Evolutionary conservation across 225 moss, liverwort and hornwort genomes (phyloP), one percentile per base, ranked within the genome.

Genomic region (Anthoceros angustus): DNA sequence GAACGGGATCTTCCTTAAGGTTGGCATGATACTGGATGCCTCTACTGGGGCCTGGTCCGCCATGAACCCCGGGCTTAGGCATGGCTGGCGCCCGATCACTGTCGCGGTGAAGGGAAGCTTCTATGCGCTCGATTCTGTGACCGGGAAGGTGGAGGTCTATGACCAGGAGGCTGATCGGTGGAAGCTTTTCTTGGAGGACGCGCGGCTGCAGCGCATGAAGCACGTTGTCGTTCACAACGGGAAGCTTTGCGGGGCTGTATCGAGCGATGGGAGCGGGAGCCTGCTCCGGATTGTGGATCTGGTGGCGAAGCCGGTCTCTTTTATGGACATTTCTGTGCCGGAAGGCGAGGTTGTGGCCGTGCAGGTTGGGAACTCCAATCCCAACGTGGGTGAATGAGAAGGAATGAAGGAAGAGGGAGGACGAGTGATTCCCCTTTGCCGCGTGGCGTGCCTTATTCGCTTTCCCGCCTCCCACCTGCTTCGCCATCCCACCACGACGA

Each of bases 261-360:
- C 32, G 39, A n/a, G n/a, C 6, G 18, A 26, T 11, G 38, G 16
- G 8, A 38, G 20, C 26, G 66, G 25, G 41, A 40, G 50, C n/a
- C 8, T 72, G 60, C 60, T 72, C 38, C 71, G 71, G 16, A 16
- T 72, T 25, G 50, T 72, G 25, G 66, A 72, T 72, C 25, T 66
- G 7, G 20, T 61, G 7, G 23, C 65, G 15, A 5, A 60, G 10
- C 66, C 71, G 15, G 20, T n/a, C 4, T 23, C 39, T 2, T 38
- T 72, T 21, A 10, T 40, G 21, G 65, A 72, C 23, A 20, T 72
- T 6, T 20, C 16, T n/a, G 66, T 66, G 25, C 71, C 71, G 5
- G 42, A 20, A 25, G 71, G 71, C 14, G 48, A 72, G 55, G 50
- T 61, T 21, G 71, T 72, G 48, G 50, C 71, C 21, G 60, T 72